A percentile compares a stretch with the other conserved stretches of the same genome.
Conservation (phyloP, 2,329 filamentous ascomycete genomes). For the Fusarium pseudoanthophilum region DNA sequence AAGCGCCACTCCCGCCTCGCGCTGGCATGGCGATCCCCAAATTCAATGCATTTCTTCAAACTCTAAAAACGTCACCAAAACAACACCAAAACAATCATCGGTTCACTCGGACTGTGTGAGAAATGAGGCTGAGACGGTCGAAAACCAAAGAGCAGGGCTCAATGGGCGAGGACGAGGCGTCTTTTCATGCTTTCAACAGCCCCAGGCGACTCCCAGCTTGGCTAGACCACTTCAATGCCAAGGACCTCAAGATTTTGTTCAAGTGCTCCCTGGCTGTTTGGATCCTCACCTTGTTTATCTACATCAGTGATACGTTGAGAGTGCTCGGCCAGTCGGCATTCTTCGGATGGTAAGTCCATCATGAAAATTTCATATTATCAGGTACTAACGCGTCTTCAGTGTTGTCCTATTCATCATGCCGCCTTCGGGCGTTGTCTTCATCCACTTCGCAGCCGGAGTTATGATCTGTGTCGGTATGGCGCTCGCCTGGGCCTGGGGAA, state of each 20-base stretch:
- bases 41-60: background rate
- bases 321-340: constrained; percentile 26
- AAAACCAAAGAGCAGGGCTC: background rate
- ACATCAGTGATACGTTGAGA: constrained; percentile 31
- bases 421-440: constrained; percentile 36
- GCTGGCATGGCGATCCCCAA: constrained; percentile 4
- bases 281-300: constrained; percentile 36
- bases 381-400: constrained; percentile 1
- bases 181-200: constrained; percentile 9
- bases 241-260: constrained; percentile 39
- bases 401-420: constrained; percentile 37
- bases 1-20: background rate
- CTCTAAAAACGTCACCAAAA: constrained; percentile 1
- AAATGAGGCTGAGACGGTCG: background rate
- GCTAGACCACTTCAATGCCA: constrained; percentile 39
- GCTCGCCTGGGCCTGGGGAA: constrained; percentile 33
- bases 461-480: constrained; percentile 28
- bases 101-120: background rate
- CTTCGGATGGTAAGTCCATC: constrained; percentile 9
- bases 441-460: constrained; percentile 29
- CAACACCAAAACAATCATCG: background rate
- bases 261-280: constrained; percentile 36
- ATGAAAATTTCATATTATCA: fast-evolving
- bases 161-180: constrained; percentile 5
- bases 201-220: constrained; percentile 22